Conservation (phyloP, 805 yeast genomes). For the Metschnikowia kofuensis region DNA sequence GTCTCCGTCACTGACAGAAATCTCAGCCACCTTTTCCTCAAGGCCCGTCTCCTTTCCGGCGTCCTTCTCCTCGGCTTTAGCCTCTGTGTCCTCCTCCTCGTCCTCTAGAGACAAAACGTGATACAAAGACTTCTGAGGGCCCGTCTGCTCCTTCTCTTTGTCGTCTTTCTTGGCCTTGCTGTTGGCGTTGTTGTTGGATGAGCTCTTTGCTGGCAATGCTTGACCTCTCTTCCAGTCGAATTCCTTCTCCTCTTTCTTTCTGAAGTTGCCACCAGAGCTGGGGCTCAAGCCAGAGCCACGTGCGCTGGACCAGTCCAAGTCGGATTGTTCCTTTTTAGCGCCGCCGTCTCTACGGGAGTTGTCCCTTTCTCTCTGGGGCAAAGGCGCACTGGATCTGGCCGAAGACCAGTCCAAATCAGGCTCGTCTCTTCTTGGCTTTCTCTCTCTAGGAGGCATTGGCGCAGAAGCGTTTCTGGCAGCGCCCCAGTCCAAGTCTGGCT, state of each 20-base stretch:
- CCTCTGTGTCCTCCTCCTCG: slow-evolving; percentile 12
- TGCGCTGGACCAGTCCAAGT: slow-evolving; percentile 26
- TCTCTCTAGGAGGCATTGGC: slow-evolving; percentile 38
- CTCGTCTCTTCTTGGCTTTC: slow-evolving; percentile 34
- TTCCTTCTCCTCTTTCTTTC: slow-evolving; percentile 26
- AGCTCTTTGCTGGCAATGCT: slow-evolving; percentile 21
- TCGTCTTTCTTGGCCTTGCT: slow-evolving; percentile 8
- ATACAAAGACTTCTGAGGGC: slow-evolving; percentile 20
- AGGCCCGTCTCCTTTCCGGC: slow-evolving; percentile 14
- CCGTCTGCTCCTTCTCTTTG: slow-evolving; percentile 11
- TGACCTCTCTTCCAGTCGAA: slow-evolving; percentile 41
- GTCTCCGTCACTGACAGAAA: slow-evolving; percentile 12
- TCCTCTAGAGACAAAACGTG: slow-evolving; percentile 20
- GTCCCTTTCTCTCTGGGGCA: slow-evolving; percentile 35
- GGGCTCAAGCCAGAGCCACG: slow-evolving; percentile 14
- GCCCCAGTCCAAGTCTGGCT: slow-evolving; percentile 59
- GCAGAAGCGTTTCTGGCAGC: slow-evolving; percentile 39
- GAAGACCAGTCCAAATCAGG: slow-evolving; percentile 40
- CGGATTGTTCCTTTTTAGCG: slow-evolving; percentile 19
- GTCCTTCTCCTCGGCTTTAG: not conserved
- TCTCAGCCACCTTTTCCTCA: slow-evolving; percentile 13
- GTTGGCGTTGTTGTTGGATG: not conserved
- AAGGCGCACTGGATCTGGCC: slow-evolving; percentile 32
- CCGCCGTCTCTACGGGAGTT: slow-evolving; percentile 4
- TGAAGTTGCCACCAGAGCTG: slow-evolving; percentile 8